Percentiles rank a stretch among this genome's conserved stretches.
Conservation (phyloP, 495 filamentous ascomycete species). For the Xylaria castorea region DNA sequence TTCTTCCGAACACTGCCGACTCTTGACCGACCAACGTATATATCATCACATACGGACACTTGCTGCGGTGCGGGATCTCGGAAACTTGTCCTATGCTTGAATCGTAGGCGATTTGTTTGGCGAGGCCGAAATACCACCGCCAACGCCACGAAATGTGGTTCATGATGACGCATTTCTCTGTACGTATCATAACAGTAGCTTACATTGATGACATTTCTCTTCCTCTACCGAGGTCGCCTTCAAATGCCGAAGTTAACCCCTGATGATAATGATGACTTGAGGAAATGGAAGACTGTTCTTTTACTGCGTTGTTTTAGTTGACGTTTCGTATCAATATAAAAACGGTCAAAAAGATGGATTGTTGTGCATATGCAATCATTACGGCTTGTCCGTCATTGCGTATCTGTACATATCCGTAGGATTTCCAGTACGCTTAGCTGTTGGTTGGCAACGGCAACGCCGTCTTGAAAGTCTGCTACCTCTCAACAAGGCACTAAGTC, state of each 20-base stretch:
- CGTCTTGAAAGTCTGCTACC: not conserved
- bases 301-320: not conserved
- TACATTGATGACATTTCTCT: not conserved
- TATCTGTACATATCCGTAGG: slow-evolving; percentile 9
- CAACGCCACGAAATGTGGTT: not conserved
- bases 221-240: not conserved
- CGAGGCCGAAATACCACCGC: not conserved
- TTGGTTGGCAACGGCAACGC: slow-evolving; percentile 8
- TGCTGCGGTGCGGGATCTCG: not conserved
- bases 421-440: not conserved
- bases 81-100: not conserved
- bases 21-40: not conserved
- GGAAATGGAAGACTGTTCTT: not conserved
- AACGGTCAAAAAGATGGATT: not conserved
- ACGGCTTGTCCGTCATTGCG: not conserved
- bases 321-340: not conserved
- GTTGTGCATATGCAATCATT: not conserved
- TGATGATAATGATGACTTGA: not conserved
- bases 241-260: too few species aligned
- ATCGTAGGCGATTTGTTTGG: not conserved
- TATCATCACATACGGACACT: not conserved
- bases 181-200: not conserved
- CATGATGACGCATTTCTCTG: not conserved
- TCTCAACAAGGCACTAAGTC: not conserved
- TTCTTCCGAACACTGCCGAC: not conserved